Conservation (phyloP, 23 red algal genomes). For the Pyropia haitanensis region DNA sequence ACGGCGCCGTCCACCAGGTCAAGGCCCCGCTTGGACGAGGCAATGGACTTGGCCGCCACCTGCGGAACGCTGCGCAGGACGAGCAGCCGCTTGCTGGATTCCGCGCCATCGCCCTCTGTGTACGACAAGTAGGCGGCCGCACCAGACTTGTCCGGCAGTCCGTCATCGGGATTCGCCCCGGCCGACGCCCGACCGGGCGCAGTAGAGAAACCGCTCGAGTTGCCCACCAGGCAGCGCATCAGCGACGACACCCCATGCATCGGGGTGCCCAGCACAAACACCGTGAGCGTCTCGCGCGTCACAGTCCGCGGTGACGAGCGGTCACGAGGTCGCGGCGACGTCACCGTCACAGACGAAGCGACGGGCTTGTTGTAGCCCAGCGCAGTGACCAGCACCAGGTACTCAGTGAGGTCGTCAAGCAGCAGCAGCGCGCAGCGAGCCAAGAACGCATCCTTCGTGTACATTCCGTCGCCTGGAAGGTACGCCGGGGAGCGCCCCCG, state of each 20-base stretch:
- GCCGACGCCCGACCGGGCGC: too few relatives aligned
- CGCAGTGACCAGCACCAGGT: constrained; percentile 53
- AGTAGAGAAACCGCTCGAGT: too few relatives aligned
- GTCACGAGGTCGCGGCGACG: constrained; percentile 54
- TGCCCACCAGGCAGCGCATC: background rate
- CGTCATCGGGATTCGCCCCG: too few relatives aligned
- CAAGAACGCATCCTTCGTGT: constrained; percentile 56
- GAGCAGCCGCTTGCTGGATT: too few relatives aligned
- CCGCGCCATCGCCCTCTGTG: too few relatives aligned
- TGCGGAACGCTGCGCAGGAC: too few relatives aligned
- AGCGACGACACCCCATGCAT: constrained; percentile 11
- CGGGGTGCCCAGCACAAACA: constrained; percentile 60
- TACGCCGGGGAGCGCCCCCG: background rate
- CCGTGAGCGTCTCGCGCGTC: constrained; percentile 40
- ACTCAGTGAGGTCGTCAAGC: constrained; percentile 37
- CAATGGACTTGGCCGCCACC: too few relatives aligned
- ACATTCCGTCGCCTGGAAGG: constrained; percentile 20
- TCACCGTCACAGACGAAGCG: constrained; percentile 31
- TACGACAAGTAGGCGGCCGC: too few relatives aligned
- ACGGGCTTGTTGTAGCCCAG: constrained; percentile 55
- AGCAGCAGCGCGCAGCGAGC: constrained; percentile 59
- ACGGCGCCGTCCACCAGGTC: too few relatives aligned
- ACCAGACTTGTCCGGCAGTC: too few relatives aligned
- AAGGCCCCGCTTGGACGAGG: too few relatives aligned
- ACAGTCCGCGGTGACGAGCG: constrained; percentile 29